Conservation (phyloP, 2,329 filamentous ascomycete species). For the Colletotrichum abscissum region DNA sequence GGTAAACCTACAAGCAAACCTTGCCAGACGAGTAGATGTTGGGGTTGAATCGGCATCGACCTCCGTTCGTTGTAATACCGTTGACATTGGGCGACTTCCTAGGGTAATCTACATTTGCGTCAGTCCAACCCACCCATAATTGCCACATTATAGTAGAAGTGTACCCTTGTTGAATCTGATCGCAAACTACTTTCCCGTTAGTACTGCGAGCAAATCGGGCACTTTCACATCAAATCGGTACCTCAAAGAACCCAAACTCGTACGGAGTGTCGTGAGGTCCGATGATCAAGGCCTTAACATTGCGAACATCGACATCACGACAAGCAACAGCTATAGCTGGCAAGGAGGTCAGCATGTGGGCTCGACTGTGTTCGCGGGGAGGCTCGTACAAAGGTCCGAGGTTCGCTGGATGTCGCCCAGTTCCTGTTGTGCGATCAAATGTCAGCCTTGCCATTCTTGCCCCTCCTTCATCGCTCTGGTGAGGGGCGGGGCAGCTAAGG, state of each 20-base stretch:
- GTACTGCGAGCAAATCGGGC: conserved; percentile 21
- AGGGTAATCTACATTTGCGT: conserved; percentile 78
- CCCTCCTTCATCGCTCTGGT: conserved; percentile 4
- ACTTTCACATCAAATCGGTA: conserved; percentile 50
- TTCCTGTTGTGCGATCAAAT: conserved; percentile 66
- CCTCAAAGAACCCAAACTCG: conserved; percentile 97
- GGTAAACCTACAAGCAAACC: conserved; percentile 82
- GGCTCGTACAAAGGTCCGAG: conserved; percentile 79
- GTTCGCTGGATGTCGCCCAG: conserved; percentile 86
- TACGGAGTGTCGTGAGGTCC: conserved; percentile 96
- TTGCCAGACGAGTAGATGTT: conserved; percentile 95
- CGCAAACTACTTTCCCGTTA: conserved; percentile 68
- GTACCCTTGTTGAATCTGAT: conserved; percentile 81
- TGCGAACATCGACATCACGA: conserved; percentile 87
- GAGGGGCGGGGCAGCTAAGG: conserved; percentile 40
- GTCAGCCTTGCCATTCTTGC: conserved; percentile 23
- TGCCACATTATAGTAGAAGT: neutral
- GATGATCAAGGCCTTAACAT: conserved; percentile 88
- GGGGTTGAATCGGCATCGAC: conserved; percentile 91
- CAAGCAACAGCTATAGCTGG: conserved; percentile 88
- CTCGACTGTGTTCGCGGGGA: neutral
- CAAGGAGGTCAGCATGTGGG: conserved; percentile 21
- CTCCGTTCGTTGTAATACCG: conserved; percentile 88
- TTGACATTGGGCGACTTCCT: conserved; percentile 70
- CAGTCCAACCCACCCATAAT: neutral